Evolutionary conservation across 495 filamentous ascomycete genomes (phyloP), one percentile per base, ranked within the genome.

Genomic region (Diplogelasinospora grovesii): DNA sequence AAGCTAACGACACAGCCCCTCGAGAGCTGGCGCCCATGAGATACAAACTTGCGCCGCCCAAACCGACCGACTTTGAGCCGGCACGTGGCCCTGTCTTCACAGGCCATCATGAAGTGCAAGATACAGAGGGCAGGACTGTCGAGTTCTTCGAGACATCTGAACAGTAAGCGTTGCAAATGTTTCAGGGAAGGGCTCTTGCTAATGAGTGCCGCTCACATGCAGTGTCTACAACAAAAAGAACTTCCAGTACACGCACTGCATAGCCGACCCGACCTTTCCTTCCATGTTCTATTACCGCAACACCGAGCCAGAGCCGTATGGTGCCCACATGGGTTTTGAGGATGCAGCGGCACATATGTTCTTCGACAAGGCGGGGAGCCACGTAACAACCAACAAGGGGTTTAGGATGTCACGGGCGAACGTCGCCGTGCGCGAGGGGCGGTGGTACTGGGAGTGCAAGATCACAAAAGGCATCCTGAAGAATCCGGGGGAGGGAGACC

Each of bases 401-500:
- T 92, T 83, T 62, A 69, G 85, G 14, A 85, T 86, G 76, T 79
- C 82, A 0, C 80, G 89, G 30, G 88, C 86, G 9, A 99, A 97
- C 56, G 85, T 97, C 0, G 84, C 84, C 24, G 85, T 86, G 5
- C 69, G 93, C n/a, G 86, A 96, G 63, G 93, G 93, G 1, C 73
- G 84, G 13, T 89, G 82, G 67, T 99, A 94, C 56, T 97, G 86
- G 68, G 93, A 99, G 62, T 89, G 89, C 58, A 87, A 84, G 46
- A 78, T 99, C 28, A 75, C 89, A 8, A 81, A 77, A 37, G 77
- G 79, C 1, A 65, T 70, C 23, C 48, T 68, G n/a, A 70, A 64
- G 37, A 36, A 50, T 13, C 64, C 63, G 26, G 45, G 54, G 1
- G 68, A 61, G 22, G 53, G 66, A 10, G 64, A 58, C 15, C 44